phyloP scores from a whole-genome alignment of 1,284 basidiomycete species.

The Ganoderma meredithae region DNA sequence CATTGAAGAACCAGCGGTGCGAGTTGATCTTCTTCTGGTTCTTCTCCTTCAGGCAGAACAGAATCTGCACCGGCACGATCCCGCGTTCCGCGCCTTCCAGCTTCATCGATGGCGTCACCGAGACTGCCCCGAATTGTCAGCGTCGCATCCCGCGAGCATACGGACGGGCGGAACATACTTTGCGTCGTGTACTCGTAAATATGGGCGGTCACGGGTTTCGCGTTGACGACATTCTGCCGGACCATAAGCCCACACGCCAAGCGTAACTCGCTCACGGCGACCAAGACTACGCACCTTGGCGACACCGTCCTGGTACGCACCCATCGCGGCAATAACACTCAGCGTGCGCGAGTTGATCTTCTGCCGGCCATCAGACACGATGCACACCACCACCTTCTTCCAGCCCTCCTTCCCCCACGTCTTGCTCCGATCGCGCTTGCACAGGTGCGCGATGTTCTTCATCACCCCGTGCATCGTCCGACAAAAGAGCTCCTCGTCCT shows the following conservation, averaged over 20 bases:
- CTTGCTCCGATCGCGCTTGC: conserved; percentile 83
- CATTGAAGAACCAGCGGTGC: conserved; percentile 94
- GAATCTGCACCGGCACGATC: conserved; percentile 88
- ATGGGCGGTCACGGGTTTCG: conserved; percentile 88
- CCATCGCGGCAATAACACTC: conserved; percentile 88
- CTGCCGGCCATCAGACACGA: conserved; percentile 78
- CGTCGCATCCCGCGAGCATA: conserved; percentile 12
- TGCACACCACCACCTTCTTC: conserved; percentile 86
- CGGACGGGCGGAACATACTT: conserved; percentile 53
- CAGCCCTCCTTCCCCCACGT: conserved; percentile 97
- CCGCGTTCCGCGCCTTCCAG: conserved; percentile 85
- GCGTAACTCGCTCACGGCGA: not conserved
- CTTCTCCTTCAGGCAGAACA: conserved; percentile 95
- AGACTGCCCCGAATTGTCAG: conserved; percentile 58
- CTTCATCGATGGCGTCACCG: conserved; percentile 81
- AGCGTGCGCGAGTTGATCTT: conserved; percentile 90
- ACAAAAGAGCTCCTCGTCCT: conserved; percentile 80
- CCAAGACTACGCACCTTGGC: conserved; percentile 67
- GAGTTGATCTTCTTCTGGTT: conserved; percentile 96
- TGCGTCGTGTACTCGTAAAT: conserved; percentile 96
- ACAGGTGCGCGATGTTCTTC: conserved; percentile 86
- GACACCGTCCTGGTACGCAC: conserved; percentile 84
- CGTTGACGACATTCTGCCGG: conserved; percentile 79
- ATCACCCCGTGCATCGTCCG: conserved; percentile 94
- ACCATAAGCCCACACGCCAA: conserved; percentile 17